These are phyloP conservation scores for Termitomyces titanicus DNA, from an alignment of 768 basidiomycete species.

Conservation along the genomic window DNA sequence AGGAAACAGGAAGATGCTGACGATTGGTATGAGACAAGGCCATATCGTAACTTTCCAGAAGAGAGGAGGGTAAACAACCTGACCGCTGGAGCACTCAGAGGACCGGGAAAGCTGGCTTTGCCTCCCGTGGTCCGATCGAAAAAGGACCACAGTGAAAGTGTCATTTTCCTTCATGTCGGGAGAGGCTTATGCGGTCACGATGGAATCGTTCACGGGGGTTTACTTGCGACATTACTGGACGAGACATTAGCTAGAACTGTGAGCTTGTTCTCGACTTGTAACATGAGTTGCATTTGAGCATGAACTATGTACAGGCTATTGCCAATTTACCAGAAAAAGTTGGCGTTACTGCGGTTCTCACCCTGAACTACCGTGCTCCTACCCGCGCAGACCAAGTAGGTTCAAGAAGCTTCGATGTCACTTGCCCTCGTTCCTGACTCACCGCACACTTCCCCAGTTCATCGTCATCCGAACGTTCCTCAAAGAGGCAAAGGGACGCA, in stretches of 20 bases:
- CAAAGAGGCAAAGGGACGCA: slow-evolving; percentile 70
- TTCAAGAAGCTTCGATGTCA: neutral
- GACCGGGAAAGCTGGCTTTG: slow-evolving; percentile 83
- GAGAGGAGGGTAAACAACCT: slow-evolving; percentile 78
- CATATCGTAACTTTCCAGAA: slow-evolving; percentile 67
- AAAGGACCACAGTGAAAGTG: slow-evolving; percentile 71
- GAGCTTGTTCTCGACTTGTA: slow-evolving; percentile 7
- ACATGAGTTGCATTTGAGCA: neutral
- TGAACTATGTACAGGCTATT: slow-evolving; percentile 67
- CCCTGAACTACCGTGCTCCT: slow-evolving; percentile 80
- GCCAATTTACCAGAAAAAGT: slow-evolving; percentile 83
- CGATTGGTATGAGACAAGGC: slow-evolving; percentile 79
- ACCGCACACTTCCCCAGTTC: slow-evolving; percentile 48
- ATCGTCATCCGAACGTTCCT: slow-evolving; percentile 75
- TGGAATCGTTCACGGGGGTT: slow-evolving; percentile 91
- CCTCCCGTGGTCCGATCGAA: slow-evolving; percentile 71
- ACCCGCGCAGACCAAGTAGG: slow-evolving; percentile 82
- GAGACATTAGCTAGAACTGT: slow-evolving; percentile 83
- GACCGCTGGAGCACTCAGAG: slow-evolving; percentile 80
- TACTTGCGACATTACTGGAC: slow-evolving; percentile 88
- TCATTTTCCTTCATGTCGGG: slow-evolving; percentile 78
- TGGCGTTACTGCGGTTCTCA: slow-evolving; percentile 87
- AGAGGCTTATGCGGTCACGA: slow-evolving; percentile 88
- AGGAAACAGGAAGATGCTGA: slow-evolving; percentile 46
- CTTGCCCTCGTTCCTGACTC: neutral